Evolutionary conservation across 441 rosid species (phyloP).

Genomic region (Biscutella auriculata): DNA sequence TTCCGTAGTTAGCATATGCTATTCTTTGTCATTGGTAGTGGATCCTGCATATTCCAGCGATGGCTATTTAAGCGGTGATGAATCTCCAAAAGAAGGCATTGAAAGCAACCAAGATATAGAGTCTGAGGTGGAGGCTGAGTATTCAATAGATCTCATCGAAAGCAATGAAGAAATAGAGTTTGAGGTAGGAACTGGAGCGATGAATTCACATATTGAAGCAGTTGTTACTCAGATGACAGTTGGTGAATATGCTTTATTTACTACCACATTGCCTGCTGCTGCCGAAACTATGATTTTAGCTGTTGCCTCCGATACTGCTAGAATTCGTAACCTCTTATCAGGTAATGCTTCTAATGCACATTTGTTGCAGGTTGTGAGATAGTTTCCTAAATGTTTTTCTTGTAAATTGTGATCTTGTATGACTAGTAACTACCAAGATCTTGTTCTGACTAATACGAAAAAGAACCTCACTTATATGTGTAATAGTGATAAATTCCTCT

Average conservation of each 20-base stretch:
- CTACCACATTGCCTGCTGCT: conserved; percentile 24
- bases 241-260: conserved; percentile 63
- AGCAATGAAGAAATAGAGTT: conserved; percentile 70
- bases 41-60: background rate
- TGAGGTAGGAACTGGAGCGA: conserved; percentile 82
- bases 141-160: conserved; percentile 62
- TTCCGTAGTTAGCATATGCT: conserved; percentile 45
- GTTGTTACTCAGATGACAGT: conserved; percentile 72
- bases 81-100: conserved; percentile 18
- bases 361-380: background rate
- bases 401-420: background rate
- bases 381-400: background rate
- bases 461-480: background rate
- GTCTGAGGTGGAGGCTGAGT: conserved; percentile 37
- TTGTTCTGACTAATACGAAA: background rate
- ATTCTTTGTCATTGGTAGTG: conserved; percentile 46
- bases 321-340: conserved; percentile 33
- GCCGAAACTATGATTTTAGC: conserved; percentile 53
- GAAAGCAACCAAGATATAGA: conserved; percentile 55
- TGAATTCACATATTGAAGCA: conserved; percentile 45
- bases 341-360: conserved; percentile 32
- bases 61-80: conserved; percentile 14
- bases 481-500: background rate
- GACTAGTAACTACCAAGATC: background rate
- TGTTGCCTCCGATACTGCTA: conserved; percentile 40